Evolutionary conservation across 306 rosid genomes (phyloP).

Genomic region (Mucuna pruriens): DNA sequence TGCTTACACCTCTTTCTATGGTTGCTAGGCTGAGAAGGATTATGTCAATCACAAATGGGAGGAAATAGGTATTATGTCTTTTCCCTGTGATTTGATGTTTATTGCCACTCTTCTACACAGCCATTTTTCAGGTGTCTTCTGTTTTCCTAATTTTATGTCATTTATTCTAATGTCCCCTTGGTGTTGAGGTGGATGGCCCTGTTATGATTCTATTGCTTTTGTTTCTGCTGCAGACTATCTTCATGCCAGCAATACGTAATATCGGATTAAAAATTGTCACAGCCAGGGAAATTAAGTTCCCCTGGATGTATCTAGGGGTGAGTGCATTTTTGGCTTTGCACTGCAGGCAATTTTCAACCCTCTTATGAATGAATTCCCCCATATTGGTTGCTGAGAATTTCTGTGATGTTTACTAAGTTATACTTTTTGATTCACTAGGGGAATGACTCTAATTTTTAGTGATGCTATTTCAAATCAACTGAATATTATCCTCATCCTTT

Average conservation of each 20-base stretch:
- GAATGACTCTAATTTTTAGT: not conserved
- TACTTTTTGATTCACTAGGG: not conserved
- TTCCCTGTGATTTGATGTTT: constrained; percentile 40
- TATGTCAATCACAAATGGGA: constrained; percentile 38
- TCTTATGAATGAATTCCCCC: constrained; percentile 22
- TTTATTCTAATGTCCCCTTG: not conserved
- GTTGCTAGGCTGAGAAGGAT: constrained; percentile 58
- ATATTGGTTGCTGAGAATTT: constrained; percentile 15
- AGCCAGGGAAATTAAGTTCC: constrained; percentile 28
- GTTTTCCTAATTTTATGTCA: constrained; percentile 19
- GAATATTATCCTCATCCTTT: not conserved
- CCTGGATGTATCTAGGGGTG: constrained; percentile 29
- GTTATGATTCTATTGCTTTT: constrained; percentile 24
- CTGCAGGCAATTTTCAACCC: not conserved
- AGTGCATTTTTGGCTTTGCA: constrained; percentile 26
- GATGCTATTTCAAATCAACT: not conserved
- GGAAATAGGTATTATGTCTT: constrained; percentile 37
- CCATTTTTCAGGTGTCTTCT: constrained; percentile 35
- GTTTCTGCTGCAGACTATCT: constrained; percentile 47
- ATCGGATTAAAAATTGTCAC: constrained; percentile 33
- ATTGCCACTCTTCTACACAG: constrained; percentile 10
- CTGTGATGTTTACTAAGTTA: not conserved
- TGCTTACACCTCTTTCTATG: constrained; percentile 46
- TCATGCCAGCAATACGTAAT: constrained; percentile 22
- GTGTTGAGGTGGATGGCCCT: constrained; percentile 33